Evolutionary conservation across 345 rosid species (phyloP), one percentile per base, ranked within the genome.

Genomic region (Mercurialis annua): DNA sequence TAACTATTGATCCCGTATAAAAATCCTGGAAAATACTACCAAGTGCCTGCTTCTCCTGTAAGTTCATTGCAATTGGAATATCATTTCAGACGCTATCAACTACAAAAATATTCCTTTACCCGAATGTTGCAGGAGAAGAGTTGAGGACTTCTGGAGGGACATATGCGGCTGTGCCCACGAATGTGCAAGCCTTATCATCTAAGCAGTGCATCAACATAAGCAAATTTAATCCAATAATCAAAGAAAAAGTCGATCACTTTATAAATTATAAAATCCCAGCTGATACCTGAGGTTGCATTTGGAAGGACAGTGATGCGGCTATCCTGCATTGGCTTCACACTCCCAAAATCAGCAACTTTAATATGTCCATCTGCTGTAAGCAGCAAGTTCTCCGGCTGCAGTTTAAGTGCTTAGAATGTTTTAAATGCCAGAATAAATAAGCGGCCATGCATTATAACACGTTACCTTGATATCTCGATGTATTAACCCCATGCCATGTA

Each of bases 111-210:
- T 65, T 14, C 53, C 63, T 74, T 73, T 73, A 95, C 99, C 99
- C 99, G 63, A 92, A 83, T 54, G 99, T 95, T 69, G 98, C 97
- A 1, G 99, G 98, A 68, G 99, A 95, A 63, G 99, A 91, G 75
- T 92, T 90, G 64, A 95, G 92, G 74, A 91, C 99, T 85, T 95
- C 97, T 5, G 98, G 98, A 65, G 99, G 98, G 47, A 95, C 98
- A 73, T 95, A 95, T 24, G 99, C 98, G 38, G 99, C 99, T 66
- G 99, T 95, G 26, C 99, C 99, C 53, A 94, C 97, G 68, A 94
- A 90, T 15, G 92, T 91, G 80, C 96, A 89, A 14, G 88, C 93
- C 82, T 92, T 94, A 72, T 94, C 99, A 74, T 89, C 99, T 93
- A 82, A 66, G 69, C 40, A 68, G 73, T 64, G 34, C 30, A 71